Percentiles rank a stretch among this genome's conserved stretches.
Evolutionary conservation across 148 eudicot genomes (phyloP).

Genomic region (Persicaria maculosa): DNA sequence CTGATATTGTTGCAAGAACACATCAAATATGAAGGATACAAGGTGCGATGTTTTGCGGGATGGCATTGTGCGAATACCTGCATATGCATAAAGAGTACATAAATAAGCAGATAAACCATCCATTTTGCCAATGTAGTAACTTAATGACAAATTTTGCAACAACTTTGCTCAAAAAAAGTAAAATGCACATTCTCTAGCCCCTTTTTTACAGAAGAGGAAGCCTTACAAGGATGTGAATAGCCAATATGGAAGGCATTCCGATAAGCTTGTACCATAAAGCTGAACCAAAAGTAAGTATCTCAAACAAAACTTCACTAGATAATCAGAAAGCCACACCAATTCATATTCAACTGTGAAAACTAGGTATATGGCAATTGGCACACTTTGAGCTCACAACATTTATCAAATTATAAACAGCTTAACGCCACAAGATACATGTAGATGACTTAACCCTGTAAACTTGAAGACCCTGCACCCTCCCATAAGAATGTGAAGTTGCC

Average conservation of each 20-base stretch:
- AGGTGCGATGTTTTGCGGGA: conserved; percentile 80
- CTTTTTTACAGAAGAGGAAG: background rate
- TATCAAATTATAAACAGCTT: background rate
- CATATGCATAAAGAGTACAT: conserved; percentile 12
- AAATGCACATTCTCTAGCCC: background rate
- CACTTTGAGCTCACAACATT: background rate
- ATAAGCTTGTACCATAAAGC: background rate
- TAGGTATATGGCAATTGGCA: background rate
- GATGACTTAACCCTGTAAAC: background rate
- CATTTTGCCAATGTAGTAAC: conserved; percentile 2
- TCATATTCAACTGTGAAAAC: background rate
- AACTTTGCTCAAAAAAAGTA: background rate
- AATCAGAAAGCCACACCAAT: background rate
- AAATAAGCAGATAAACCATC: background rate
- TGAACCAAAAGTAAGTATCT: background rate
- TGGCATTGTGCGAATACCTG: conserved; percentile 74
- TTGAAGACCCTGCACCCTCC: background rate
- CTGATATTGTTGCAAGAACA: background rate
- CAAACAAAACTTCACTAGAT: background rate
- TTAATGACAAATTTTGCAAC: background rate
- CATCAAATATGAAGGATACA: conserved; percentile 64
- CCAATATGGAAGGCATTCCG: background rate
- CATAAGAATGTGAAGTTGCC: background rate
- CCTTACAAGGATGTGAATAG: background rate
- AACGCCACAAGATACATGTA: background rate